phyloP scores from a whole-genome alignment of 2,329 filamentous ascomycete genomes.

The Pezicula carpinea region DNA sequence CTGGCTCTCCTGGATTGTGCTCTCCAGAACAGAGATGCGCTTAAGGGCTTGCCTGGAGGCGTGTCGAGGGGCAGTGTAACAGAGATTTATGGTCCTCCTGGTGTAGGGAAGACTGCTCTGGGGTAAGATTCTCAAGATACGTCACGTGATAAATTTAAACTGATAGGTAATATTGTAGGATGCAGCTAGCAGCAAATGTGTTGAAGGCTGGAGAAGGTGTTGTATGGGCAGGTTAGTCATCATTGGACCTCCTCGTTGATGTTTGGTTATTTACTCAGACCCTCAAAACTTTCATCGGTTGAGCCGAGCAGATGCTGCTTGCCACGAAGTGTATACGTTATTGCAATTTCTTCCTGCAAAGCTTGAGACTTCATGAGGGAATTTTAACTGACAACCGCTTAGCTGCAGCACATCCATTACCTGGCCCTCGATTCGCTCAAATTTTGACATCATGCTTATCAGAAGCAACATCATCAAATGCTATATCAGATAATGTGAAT shows the following conservation, averaged over 20 bases:
- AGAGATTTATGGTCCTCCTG: constrained; percentile 84
- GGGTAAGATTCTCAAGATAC: constrained; percentile 32
- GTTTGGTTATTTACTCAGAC: background rate
- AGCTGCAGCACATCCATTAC: constrained; percentile 35
- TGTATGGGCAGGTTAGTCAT: constrained; percentile 70
- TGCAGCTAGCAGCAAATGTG: constrained; percentile 64
- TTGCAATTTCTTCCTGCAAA: too few relatives aligned
- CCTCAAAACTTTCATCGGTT: background rate
- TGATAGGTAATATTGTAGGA: constrained; percentile 42
- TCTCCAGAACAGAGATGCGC: constrained; percentile 31
- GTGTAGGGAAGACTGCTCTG: constrained; percentile 78
- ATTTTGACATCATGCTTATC: constrained; percentile 31
- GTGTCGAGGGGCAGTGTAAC: constrained; percentile 73
- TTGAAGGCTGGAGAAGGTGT: constrained; percentile 58
- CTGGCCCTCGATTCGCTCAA: constrained; percentile 40
- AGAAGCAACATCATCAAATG: constrained; percentile 2
- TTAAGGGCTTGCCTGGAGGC: constrained; percentile 40
- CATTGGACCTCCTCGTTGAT: background rate
- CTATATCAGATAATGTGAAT: constrained; percentile 28
- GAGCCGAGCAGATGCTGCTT: background rate
- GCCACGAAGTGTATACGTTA: too few relatives aligned
- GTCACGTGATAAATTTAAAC: background rate
- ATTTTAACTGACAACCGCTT: background rate
- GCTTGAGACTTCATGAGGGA: too few relatives aligned
- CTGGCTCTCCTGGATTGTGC: constrained; percentile 47